Evolutionary conservation across 2,329 filamentous ascomycete genomes (phyloP).

Genomic region (Arthrobotrys conoides): DNA sequence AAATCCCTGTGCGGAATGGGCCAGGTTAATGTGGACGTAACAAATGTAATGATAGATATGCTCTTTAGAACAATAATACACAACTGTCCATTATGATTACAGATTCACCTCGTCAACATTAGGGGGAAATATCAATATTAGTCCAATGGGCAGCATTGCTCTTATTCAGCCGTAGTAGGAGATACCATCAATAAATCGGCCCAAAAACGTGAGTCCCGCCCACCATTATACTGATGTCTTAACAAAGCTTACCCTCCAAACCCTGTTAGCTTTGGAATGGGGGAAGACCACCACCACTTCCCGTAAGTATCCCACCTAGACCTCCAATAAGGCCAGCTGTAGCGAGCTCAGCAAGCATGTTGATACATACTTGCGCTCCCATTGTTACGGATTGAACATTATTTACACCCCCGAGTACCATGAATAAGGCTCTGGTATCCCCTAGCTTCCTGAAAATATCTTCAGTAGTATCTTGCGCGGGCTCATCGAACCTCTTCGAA

Average conservation of each 20-base stretch:
- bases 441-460: background rate
- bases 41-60: background rate
- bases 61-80: background rate
- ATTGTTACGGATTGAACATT: constrained; percentile 10
- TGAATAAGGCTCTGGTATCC: background rate
- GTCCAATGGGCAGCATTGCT: too few relatives aligned
- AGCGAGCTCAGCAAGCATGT: constrained; percentile 4
- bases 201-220: too few relatives aligned
- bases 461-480: background rate
- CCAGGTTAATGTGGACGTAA: background rate
- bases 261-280: background rate
- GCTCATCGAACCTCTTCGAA: background rate
- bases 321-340: background rate
- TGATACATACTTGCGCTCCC: constrained; percentile 5
- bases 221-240: too few relatives aligned
- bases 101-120: too few relatives aligned
- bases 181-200: too few relatives aligned
- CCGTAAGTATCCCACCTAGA: constrained; percentile 6
- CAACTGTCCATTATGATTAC: too few relatives aligned
- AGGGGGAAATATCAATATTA: too few relatives aligned
- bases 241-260: background rate
- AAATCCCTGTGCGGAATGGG: background rate
- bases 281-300: background rate
- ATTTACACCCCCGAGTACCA: background rate
- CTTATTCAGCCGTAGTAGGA: too few relatives aligned